These are phyloP conservation scores for Salvia rosmarinus DNA, from an alignment of 257 asterid species.

Conservation along the genomic window DNA sequence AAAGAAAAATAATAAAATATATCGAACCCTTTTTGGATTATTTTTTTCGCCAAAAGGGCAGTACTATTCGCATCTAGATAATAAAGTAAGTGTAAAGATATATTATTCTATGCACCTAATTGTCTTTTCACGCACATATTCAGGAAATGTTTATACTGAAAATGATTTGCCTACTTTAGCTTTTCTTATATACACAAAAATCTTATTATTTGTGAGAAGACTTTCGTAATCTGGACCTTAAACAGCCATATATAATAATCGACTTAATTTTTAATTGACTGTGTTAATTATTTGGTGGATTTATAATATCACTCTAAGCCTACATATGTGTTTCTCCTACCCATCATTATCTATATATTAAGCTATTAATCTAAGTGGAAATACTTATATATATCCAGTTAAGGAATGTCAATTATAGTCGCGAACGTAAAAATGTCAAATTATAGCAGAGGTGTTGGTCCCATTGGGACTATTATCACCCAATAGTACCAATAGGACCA, in stretches of 20 bases:
- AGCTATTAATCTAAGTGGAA: no score
- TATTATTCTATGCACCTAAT: slow-evolving; percentile 9
- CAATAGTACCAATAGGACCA: no score
- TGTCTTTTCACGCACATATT: slow-evolving; percentile 1
- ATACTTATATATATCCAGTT: no score
- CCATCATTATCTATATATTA: not conserved
- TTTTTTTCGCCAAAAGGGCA: slow-evolving; percentile 8
- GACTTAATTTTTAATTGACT: not conserved
- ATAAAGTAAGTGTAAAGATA: slow-evolving; percentile 22
- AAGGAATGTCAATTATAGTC: no score
- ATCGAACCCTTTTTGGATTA: not conserved
- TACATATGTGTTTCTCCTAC: not conserved
- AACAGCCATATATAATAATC: not conserved
- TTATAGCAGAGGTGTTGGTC: no score
- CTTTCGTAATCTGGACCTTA: not conserved
- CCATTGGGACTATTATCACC: no score
- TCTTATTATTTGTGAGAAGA: not conserved
- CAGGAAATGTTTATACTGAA: slow-evolving; percentile 20
- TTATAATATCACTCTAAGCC: not conserved
- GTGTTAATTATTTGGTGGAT: not conserved
- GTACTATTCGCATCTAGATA: slow-evolving; percentile 22
- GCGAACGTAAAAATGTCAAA: no score
- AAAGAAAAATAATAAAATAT: no score
- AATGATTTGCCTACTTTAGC: not conserved
- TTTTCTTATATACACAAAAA: no score